Evolutionary conservation across 768 basidiomycete genomes (phyloP).

Genomic region (Tricholoma sp.): DNA sequence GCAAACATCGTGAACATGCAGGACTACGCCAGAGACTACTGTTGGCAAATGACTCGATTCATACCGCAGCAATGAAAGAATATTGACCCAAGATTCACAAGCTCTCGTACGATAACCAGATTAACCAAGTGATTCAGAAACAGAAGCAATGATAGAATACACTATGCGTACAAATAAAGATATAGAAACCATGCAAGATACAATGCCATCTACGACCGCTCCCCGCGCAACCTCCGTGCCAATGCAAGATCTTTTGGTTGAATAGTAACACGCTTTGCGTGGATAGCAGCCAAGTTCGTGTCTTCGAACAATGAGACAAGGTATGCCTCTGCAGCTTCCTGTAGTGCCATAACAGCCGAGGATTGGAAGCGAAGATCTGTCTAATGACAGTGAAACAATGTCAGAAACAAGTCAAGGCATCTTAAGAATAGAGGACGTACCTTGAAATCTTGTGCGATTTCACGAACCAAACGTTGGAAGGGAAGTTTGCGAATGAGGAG

Average conservation of each 20-base stretch:
- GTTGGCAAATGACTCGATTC: no score
- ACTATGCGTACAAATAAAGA: slow-evolving; percentile 27
- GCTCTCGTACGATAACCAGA: neutral
- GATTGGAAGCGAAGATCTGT: slow-evolving; percentile 13
- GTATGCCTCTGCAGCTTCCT: slow-evolving; percentile 19
- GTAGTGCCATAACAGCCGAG: slow-evolving; percentile 15
- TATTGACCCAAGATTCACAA: no score
- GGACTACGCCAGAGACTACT: no score
- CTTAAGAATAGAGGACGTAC: slow-evolving; percentile 4
- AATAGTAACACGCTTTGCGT: slow-evolving; percentile 19
- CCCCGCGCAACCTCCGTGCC: slow-evolving; percentile 13
- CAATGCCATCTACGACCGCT: slow-evolving; percentile 1
- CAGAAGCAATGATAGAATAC: slow-evolving; percentile 23
- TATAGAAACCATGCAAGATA: slow-evolving; percentile 1
- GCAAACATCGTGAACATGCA: no score
- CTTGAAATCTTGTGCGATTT: slow-evolving; percentile 16
- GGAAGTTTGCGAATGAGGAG: slow-evolving; percentile 17
- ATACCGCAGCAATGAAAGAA: no score
- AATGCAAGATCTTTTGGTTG: slow-evolving; percentile 13
- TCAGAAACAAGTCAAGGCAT: neutral
- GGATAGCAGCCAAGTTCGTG: slow-evolving; percentile 16
- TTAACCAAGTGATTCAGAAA: neutral
- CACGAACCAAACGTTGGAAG: slow-evolving; percentile 20
- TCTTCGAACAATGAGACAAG: slow-evolving; percentile 16
- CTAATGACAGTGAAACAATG: neutral